Conservation (phyloP, 257 asterid species). For the Anisodus tanguticus region DNA sequence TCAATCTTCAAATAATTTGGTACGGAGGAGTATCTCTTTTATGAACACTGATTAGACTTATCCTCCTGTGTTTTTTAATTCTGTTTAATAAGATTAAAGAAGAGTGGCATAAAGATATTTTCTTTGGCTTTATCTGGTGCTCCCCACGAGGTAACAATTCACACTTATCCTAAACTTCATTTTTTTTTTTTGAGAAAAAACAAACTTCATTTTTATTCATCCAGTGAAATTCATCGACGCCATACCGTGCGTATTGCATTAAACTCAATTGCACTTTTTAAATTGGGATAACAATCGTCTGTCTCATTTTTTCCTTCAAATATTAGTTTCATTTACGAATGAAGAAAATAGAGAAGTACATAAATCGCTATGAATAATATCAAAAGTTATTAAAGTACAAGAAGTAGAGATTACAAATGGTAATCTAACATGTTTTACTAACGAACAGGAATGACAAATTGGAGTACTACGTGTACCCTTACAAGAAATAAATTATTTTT, state of each 20-base stretch:
- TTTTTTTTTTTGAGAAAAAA: no score
- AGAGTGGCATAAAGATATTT: not conserved
- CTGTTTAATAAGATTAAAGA: not conserved
- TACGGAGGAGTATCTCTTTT: not conserved
- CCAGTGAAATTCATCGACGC: not conserved
- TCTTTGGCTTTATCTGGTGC: conserved; percentile 28
- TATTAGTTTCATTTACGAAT: no score
- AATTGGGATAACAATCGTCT: not conserved
- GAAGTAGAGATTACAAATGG: no score
- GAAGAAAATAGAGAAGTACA: no score
- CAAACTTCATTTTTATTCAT: not conserved
- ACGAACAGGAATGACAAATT: no score
- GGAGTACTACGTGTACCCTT: no score
- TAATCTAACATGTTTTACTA: no score
- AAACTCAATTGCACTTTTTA: not conserved
- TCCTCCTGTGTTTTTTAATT: not conserved
- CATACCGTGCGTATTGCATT: not conserved
- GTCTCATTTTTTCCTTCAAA: no score
- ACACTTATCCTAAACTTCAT: conserved; percentile 28
- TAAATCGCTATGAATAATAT: no score
- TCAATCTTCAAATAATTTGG: no score
- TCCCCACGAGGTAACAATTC: conserved; percentile 28
- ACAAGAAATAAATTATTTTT: no score
- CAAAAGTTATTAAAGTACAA: no score
- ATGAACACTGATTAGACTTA: not conserved